Evolutionary conservation across 2,329 filamentous ascomycete species (phyloP).

Genomic region (Rhinocladiella similis): DNA sequence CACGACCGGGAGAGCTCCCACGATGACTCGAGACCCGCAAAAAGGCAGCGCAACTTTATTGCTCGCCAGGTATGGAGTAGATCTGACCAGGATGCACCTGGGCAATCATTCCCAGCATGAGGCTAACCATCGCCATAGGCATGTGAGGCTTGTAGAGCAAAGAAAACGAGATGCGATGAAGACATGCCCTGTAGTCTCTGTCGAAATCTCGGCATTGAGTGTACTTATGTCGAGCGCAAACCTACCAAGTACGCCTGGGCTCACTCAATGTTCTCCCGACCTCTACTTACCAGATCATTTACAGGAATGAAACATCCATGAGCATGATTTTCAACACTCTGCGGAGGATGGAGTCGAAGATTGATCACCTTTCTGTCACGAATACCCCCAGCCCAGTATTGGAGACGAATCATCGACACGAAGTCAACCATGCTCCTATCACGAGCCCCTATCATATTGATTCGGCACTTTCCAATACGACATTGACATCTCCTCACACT

Average conservation of each 20-base stretch:
- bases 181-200: constrained; percentile 56
- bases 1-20: neutral
- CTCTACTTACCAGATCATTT: neutral
- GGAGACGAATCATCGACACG: constrained; percentile 12
- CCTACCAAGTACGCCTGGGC: constrained; percentile 47
- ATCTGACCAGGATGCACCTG: neutral
- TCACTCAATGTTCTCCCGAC: neutral
- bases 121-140: constrained; percentile 38
- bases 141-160: constrained; percentile 54
- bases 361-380: constrained; percentile 48
- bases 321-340: constrained; percentile 57
- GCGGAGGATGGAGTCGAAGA: constrained; percentile 53
- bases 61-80: constrained; percentile 16
- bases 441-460: constrained; percentile 34
- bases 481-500: constrained; percentile 34
- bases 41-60: constrained; percentile 24
- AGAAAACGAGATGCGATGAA: constrained; percentile 58
- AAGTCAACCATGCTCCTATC: constrained; percentile 13
- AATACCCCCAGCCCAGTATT: constrained; percentile 33
- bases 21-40: constrained; percentile 14
- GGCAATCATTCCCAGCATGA: neutral
- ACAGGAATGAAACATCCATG: constrained; percentile 55
- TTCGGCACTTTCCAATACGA: constrained; percentile 35
- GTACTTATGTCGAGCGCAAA: constrained; percentile 55
- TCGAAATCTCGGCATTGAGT: constrained; percentile 49